phyloP scores from a whole-genome alignment of 805 yeast genomes.

The Candida bentonensis region DNA sequence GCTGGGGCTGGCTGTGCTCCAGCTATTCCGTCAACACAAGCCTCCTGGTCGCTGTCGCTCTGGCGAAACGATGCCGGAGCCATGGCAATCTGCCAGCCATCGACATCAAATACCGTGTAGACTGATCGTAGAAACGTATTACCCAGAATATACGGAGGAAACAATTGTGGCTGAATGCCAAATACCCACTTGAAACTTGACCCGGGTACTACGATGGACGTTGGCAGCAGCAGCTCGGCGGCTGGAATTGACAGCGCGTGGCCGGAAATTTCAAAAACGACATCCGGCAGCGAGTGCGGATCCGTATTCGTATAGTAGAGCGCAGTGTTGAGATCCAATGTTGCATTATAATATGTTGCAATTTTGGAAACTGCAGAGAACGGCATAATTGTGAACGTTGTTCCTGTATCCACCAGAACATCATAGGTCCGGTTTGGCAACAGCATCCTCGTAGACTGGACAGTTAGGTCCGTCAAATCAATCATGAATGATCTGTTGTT shows the following conservation, averaged over 20 bases:
- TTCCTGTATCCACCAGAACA: neutral
- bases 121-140: slow-evolving; percentile 52
- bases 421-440: neutral
- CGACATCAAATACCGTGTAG: slow-evolving; percentile 59
- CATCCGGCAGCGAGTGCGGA: neutral
- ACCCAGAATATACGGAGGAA: slow-evolving; percentile 30
- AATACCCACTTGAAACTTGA: neutral
- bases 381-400: neutral
- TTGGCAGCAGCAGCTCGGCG: neutral
- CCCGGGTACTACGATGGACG: neutral
- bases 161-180: neutral
- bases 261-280: neutral
- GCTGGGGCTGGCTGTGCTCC: slow-evolving; percentile 10
- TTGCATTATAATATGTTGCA: neutral
- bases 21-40: slow-evolving; percentile 12
- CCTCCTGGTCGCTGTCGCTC: slow-evolving; percentile 14
- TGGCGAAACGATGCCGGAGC: slow-evolving; percentile 31
- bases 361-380: slow-evolving; percentile 1
- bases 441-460: neutral
- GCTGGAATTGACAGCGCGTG: neutral
- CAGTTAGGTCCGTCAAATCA: neutral
- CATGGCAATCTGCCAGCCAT: slow-evolving; percentile 39
- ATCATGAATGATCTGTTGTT: slow-evolving; percentile 3
- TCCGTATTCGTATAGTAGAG: neutral
- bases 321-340: neutral